phyloP scores from a whole-genome alignment of 164 flowering plant species.

The Kingdonia uniflora region DNA sequence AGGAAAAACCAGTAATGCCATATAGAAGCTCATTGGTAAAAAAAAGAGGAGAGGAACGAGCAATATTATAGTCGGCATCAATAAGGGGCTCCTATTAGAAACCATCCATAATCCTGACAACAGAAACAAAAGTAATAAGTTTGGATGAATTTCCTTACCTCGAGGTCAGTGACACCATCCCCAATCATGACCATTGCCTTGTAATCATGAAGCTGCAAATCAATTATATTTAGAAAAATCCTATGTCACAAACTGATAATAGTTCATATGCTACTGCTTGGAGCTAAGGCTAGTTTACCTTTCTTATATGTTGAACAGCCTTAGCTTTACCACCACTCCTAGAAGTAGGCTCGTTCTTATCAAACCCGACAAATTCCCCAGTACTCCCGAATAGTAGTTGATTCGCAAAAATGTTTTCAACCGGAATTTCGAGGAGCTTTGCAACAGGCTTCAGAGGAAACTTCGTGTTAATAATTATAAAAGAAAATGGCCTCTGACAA shows the following conservation, averaged over 20 bases:
- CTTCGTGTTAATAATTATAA: background rate
- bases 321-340: conserved; percentile 95
- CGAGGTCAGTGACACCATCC: conserved; percentile 98
- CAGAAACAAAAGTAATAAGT: background rate
- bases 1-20: no score
- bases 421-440: conserved; percentile 66
- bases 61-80: no score
- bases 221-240: conserved; percentile 8
- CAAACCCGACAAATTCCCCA: conserved; percentile 84
- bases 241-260: background rate
- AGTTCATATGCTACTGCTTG: conserved; percentile 2
- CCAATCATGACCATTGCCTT: conserved; percentile 83
- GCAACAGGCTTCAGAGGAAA: conserved; percentile 73
- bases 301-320: conserved; percentile 71
- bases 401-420: conserved; percentile 78
- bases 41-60: no score
- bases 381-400: conserved; percentile 62
- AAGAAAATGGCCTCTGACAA: no score
- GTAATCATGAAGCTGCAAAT: conserved; percentile 60
- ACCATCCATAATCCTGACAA: no score
- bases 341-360: conserved; percentile 80
- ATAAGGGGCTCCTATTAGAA: no score
- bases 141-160: conserved; percentile 40
- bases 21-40: no score
- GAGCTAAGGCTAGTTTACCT: conserved; percentile 24